Base-by-base conservation (phyloP, 2,329 filamentous ascomycete genomes). In the Cytospora schulzeri region DNA sequence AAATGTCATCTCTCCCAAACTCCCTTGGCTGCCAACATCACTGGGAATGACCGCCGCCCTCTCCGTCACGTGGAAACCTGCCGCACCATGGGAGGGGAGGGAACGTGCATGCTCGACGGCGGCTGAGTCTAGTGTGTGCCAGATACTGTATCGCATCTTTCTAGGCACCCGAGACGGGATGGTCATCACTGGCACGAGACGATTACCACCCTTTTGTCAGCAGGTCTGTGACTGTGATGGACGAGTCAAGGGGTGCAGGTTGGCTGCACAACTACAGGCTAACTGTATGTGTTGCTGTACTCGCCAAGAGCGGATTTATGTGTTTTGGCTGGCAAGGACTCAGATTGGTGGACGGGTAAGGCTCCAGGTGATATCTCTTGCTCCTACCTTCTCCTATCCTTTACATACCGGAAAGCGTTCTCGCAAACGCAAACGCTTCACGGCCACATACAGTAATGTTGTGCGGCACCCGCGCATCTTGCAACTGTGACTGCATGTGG, bases 211-310 rank as follows among this genome's bases (percentile, higher is more conserved):
- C 41, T 31, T 45, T 35, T 22, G 55, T 56, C 52, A 50, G 52
- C 48, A 52, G 52, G 52, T 62, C 60, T 62, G 60, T 62, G 52
- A 45, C 60, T 62, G 60, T 62, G 52, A 45, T 29, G 50, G 64
- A 41, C 64, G 57, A 64, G 64, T 54, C 52, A 63, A 66, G 19
- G 57, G 26, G 29, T 53, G 60, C 56, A 63, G 52, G 56, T 64
- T 48, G 63, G 56, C 64, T 66, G 60, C 64, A 64, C 56, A 45
- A 41, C 11, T 55, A n/a, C 35, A 61, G 59, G 59, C 45, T 33
- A 41, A 7, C 38, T 41, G 17, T 8, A 15, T 35, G 33, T 35
- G 33, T 35, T 35, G 33, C 12, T 35, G 33, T 41, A 5, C 38
- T 41, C 17, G 38, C 38, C 19, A 19, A 9, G 38, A 41, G 17